phyloP scores from a whole-genome alignment of 2,329 filamentous ascomycete genomes.

The Ophiostoma angusticollis region DNA sequence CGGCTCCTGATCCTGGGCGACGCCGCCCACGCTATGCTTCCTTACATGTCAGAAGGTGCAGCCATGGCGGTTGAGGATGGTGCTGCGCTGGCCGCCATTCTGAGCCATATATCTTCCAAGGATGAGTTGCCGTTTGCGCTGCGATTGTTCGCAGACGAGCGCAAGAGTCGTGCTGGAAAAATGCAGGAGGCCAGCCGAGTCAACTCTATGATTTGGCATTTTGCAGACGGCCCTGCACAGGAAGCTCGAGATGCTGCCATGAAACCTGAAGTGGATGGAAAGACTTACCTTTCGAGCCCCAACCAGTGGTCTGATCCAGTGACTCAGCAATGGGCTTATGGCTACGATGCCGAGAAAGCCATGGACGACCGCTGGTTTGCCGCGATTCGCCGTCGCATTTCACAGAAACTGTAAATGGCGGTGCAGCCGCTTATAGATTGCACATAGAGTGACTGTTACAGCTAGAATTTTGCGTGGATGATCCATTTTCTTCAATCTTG shows the following conservation, averaged over 20 bases:
- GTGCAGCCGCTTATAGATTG: not conserved
- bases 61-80: conserved; percentile 38
- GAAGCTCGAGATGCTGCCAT: conserved; percentile 29
- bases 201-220: conserved; percentile 36
- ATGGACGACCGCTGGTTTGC: not conserved
- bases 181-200: conserved; percentile 33
- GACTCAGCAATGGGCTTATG: conserved; percentile 34
- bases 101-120: conserved; percentile 18
- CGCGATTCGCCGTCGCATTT: not conserved
- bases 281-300: conserved; percentile 25
- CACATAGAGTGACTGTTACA: too few species aligned
- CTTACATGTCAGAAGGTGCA: conserved; percentile 33
- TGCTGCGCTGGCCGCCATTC: conserved; percentile 27
- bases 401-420: not conserved
- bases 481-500: too few species aligned
- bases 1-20: conserved; percentile 19
- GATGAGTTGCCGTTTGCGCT: conserved; percentile 22
- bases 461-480: too few species aligned
- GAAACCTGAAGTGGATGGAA: conserved; percentile 26
- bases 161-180: conserved; percentile 21
- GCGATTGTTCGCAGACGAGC: conserved; percentile 24
- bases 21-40: conserved; percentile 31
- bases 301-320: conserved; percentile 37
- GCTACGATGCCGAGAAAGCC: conserved; percentile 29
- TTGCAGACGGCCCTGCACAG: conserved; percentile 29